These are phyloP conservation scores for Globisporangium abappressorium DNA, from an alignment of 352 stramenopile genomes.

Conservation along the genomic window DNA sequence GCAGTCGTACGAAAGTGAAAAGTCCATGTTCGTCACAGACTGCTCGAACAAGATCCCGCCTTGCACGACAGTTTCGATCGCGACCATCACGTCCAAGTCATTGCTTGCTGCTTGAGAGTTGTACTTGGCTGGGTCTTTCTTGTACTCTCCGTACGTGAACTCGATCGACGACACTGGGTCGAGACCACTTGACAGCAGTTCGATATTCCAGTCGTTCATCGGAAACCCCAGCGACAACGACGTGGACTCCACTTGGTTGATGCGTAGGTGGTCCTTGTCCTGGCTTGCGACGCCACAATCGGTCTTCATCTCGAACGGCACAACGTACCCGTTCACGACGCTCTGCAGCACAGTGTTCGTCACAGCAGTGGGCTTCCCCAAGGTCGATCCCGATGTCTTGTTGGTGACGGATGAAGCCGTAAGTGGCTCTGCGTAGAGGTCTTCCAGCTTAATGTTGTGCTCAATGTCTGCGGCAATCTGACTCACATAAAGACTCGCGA, in stretches of 20 bases:
- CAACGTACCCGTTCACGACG: slow-evolving; percentile 19
- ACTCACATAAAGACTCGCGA: slow-evolving; percentile 24
- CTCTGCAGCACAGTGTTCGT: slow-evolving; percentile 21
- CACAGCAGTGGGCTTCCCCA: neutral
- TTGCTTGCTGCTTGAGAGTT: neutral
- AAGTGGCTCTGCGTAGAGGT: neutral
- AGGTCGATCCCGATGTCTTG: neutral
- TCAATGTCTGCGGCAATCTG: slow-evolving; percentile 16
- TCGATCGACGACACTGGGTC: neutral
- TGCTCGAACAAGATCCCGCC: slow-evolving; percentile 19
- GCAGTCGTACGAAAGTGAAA: slow-evolving; percentile 11
- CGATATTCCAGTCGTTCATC: slow-evolving; percentile 23
- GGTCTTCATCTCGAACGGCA: slow-evolving; percentile 15
- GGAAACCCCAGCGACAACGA: slow-evolving; percentile 18
- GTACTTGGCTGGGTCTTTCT: slow-evolving; percentile 12
- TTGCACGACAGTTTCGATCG: slow-evolving; percentile 18
- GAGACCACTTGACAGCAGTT: slow-evolving; percentile 10
- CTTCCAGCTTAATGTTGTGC: slow-evolving; percentile 5
- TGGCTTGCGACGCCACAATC: slow-evolving; percentile 12
- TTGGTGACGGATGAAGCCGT: neutral
- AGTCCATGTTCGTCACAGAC: slow-evolving; percentile 15
- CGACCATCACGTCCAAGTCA: slow-evolving; percentile 15
- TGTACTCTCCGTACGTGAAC: slow-evolving; percentile 22
- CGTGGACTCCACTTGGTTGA: slow-evolving; percentile 19
- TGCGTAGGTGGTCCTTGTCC: neutral